Evolutionary conservation across 148 eudicot genomes (phyloP).

Genomic region (Rhododendron griersonianum): DNA sequence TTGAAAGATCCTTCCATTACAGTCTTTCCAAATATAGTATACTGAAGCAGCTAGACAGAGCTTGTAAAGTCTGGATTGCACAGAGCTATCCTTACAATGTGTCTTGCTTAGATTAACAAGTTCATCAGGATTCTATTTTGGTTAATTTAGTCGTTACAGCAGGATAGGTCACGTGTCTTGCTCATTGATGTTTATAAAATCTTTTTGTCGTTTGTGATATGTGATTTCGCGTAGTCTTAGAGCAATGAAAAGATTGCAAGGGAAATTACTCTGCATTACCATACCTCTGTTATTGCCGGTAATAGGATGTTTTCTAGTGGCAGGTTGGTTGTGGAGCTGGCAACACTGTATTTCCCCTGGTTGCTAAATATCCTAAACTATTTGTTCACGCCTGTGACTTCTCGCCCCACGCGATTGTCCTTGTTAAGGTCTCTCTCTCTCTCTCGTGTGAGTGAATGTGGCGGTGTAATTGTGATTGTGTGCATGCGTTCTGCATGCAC

Average conservation of each 20-base stretch:
- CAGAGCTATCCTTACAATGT: too few species aligned
- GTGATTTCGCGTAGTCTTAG: neutral
- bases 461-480: neutral
- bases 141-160: neutral
- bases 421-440: slow-evolving; percentile 33
- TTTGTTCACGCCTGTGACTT: slow-evolving; percentile 50
- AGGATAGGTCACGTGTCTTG: neutral
- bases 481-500: too few species aligned
- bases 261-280: neutral
- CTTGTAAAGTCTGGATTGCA: too few species aligned
- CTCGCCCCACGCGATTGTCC: slow-evolving; percentile 28
- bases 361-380: slow-evolving; percentile 32
- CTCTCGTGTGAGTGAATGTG: neutral
- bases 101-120: neutral
- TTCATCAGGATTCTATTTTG: neutral
- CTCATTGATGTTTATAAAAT: neutral
- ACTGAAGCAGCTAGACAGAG: too few species aligned
- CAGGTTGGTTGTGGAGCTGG: slow-evolving; percentile 57
- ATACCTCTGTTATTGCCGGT: neutral
- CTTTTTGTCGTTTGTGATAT: neutral
- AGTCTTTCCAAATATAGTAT: too few species aligned
- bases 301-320: neutral
- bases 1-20: too few species aligned
- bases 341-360: slow-evolving; percentile 42
- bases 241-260: neutral